phyloP scores from a whole-genome alignment of 306 rosid genomes.

The Begonia loranthoides region DNA sequence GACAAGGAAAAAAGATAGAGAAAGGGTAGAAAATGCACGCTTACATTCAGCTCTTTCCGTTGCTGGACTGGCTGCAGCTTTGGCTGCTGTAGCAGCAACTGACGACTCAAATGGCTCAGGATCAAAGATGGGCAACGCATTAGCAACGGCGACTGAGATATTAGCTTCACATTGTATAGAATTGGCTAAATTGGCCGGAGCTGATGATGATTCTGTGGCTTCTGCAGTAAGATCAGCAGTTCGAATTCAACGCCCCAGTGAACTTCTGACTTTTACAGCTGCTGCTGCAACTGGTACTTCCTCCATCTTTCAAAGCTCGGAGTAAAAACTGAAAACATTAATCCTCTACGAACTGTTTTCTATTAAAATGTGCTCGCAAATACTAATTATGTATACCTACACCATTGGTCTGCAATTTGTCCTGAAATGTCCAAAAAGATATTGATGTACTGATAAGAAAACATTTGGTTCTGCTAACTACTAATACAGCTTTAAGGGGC shows the following conservation, averaged over 20 bases:
- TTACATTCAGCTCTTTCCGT: constrained; percentile 71
- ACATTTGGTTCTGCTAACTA: neutral
- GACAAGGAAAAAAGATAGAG: constrained; percentile 62
- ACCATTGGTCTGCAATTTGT: no score
- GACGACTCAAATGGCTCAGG: constrained; percentile 34
- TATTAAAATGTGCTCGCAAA: no score
- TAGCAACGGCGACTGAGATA: constrained; percentile 82
- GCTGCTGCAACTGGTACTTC: constrained; percentile 90
- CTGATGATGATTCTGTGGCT: constrained; percentile 46
- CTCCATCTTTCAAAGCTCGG: neutral
- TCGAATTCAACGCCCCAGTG: constrained; percentile 66
- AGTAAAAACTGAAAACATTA: no score
- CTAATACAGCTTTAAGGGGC: constrained; percentile 60
- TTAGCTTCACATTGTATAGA: constrained; percentile 85
- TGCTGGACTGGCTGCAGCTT: constrained; percentile 79
- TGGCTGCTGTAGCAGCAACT: constrained; percentile 57
- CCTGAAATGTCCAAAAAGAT: no score
- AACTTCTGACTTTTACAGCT: constrained; percentile 82
- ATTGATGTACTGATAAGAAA: neutral
- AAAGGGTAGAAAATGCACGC: constrained; percentile 57
- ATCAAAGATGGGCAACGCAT: constrained; percentile 48
- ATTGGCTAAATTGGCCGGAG: constrained; percentile 78
- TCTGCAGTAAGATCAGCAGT: constrained; percentile 65
- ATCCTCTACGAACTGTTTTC: no score
- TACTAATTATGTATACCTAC: no score